Conservation (phyloP, 495 filamentous ascomycete genomes). For the Jackrogersella multiformis region DNA sequence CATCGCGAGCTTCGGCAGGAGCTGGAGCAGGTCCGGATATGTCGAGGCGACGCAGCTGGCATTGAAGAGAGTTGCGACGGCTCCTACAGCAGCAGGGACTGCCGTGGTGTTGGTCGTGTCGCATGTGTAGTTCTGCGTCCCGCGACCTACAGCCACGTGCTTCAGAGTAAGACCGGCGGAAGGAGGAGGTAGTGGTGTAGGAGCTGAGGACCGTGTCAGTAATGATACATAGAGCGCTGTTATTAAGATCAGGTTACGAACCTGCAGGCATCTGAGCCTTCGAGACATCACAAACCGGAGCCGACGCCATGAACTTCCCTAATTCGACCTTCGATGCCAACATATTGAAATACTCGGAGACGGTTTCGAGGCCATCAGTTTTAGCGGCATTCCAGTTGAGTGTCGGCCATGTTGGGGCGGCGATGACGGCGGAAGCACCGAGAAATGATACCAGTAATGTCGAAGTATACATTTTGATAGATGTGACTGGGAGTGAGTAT, state of each 20-base stretch:
- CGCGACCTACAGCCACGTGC: conserved; percentile 86
- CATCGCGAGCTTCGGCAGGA: conserved; percentile 65
- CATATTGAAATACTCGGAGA: conserved; percentile 65
- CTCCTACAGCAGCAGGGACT: conserved; percentile 72
- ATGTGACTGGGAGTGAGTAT: conserved; percentile 22
- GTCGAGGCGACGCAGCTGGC: conserved; percentile 78
- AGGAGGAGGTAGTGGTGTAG: conserved; percentile 64
- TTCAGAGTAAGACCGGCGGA: conserved; percentile 65
- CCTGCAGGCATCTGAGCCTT: conserved; percentile 56
- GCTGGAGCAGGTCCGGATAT: conserved; percentile 68
- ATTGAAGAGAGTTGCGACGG: conserved; percentile 88
- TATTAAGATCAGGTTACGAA: conserved; percentile 43
- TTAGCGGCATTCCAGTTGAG: conserved; percentile 46
- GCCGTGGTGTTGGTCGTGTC: conserved; percentile 62
- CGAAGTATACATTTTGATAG: conserved; percentile 55
- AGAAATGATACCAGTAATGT: conserved; percentile 57
- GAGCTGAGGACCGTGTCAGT: conserved; percentile 47
- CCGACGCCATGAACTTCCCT: conserved; percentile 46
- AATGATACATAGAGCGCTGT: not conserved
- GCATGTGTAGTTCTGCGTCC: conserved; percentile 95
- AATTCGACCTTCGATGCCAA: conserved; percentile 59
- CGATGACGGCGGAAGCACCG: conserved; percentile 53
- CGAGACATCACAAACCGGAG: conserved; percentile 62
- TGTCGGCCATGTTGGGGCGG: conserved; percentile 59
- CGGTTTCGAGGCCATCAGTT: conserved; percentile 50